Evolutionary conservation across 2,329 filamentous ascomycete species (phyloP), one percentile per base, ranked within the genome.

Genomic region (Ophiosphaerella narmari): DNA sequence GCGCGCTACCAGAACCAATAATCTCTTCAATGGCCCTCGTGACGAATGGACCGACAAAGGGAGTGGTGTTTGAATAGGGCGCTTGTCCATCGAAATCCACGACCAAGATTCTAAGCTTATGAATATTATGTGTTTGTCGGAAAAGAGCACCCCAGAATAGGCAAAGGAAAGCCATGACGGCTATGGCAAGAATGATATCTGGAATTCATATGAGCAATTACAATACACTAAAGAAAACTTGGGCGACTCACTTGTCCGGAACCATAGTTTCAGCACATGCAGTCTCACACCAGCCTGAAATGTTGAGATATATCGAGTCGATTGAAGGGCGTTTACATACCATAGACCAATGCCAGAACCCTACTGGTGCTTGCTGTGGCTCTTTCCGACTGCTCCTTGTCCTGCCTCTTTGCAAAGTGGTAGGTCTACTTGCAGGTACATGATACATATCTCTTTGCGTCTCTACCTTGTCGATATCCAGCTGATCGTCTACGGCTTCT

Each of bases 21-120:
- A 80, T 71, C 2, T 74, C 50, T 32, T 77, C 64, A 0, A 78
- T 78, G 0, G 77, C 65, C n/a, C 76, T 59, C 2, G 75, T 77
- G 4, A 85, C 74, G 2, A 77, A 70, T 0, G 82, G 83, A 0
- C 85, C 85, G 7, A 87, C 77, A 2, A 86, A 60, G 0, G 84
- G 74, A 2, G 71, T 67, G 34, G 73, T 72, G 13, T 50, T 43
- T 46, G 69, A 54, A 51, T 82, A 85, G 0, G 82, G 82, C 1
- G 79, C 73, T 23, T 62, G 52, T 4, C 79, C 80, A 63, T 88
- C 86, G 52, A 87, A 86, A 66, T 87, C 83, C 31, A 88, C 84
- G 1, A 87, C 79, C 54, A 80, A 78, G 11, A 88, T 75, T 5
- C 74, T 76, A 7, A 87, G 67, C 0, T 72, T 68, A 11, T 46